These are phyloP conservation scores for Serpula lacrymans DNA, from an alignment of 768 basidiomycete genomes.

Conservation along the genomic window DNA sequence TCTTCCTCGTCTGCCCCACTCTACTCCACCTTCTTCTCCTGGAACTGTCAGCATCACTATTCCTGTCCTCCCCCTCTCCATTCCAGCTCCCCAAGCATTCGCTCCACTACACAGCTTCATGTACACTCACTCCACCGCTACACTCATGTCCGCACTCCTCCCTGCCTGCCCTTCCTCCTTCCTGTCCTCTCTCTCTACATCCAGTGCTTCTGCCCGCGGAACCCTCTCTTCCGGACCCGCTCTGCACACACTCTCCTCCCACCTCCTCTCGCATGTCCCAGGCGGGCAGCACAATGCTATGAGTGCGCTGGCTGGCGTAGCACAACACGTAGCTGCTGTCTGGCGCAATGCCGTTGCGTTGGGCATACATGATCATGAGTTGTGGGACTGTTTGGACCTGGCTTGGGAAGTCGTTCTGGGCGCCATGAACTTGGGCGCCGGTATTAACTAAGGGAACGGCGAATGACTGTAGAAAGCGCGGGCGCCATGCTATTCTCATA, in stretches of 20 bases:
- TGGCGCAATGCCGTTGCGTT: constrained; percentile 72
- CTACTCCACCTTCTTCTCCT: constrained; percentile 29
- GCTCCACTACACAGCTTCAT: constrained; percentile 58
- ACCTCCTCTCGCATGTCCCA: constrained; percentile 46
- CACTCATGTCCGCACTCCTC: constrained; percentile 49
- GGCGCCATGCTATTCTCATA: no score
- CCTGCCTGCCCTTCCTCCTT: constrained; percentile 29
- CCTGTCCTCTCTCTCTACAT: constrained; percentile 23
- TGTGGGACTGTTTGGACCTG: constrained; percentile 67
- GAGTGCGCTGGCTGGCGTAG: constrained; percentile 46
- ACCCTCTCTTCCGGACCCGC: constrained; percentile 45
- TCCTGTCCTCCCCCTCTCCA: constrained; percentile 59
- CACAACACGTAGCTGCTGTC: constrained; percentile 54
- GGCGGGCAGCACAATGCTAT: constrained; percentile 39
- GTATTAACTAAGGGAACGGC: constrained; percentile 23
- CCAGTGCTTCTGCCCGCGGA: constrained; percentile 32
- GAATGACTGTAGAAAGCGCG: constrained; percentile 12
- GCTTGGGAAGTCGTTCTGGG: constrained; percentile 67
- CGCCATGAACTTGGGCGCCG: constrained; percentile 52
- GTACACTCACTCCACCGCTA: constrained; percentile 56
- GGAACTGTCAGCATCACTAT: constrained; percentile 37
- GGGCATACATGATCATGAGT: constrained; percentile 59
- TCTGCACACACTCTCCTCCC: constrained; percentile 53
- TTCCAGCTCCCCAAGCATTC: constrained; percentile 65
- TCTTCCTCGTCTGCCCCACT: constrained; percentile 51